Evolutionary conservation across 192 early-diverging fungal species (phyloP).

Genomic region (Gorgonomyces haynaldii): DNA sequence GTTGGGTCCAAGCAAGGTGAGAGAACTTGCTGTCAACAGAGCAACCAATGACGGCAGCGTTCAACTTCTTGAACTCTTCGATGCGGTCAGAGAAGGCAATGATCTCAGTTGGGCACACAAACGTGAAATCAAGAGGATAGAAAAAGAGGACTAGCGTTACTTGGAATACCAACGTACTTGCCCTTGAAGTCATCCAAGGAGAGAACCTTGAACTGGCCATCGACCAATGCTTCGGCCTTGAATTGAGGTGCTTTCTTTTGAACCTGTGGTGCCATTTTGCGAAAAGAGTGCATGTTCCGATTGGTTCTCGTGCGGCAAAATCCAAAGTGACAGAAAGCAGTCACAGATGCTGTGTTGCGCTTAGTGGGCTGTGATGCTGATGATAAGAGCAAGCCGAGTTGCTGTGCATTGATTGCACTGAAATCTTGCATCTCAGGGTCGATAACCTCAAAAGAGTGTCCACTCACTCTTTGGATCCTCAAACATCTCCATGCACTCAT

Average conservation of each 20-base stretch:
- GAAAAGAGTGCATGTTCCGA: too few species aligned
- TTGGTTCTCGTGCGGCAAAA: too few species aligned
- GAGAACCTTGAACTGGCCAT: slow-evolving; percentile 56
- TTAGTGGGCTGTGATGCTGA: too few species aligned
- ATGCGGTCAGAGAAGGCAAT: slow-evolving; percentile 78
- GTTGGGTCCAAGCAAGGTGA: slow-evolving; percentile 82
- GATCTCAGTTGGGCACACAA: slow-evolving; percentile 83
- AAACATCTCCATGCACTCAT: too few species aligned
- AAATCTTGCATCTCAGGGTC: too few species aligned
- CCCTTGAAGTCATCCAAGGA: slow-evolving; percentile 48
- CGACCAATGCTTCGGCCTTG: slow-evolving; percentile 49
- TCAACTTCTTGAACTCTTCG: slow-evolving; percentile 68
- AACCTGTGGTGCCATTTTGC: slow-evolving; percentile 5
- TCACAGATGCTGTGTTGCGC: too few species aligned
- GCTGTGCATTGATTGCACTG: too few species aligned
- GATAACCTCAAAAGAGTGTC: too few species aligned
- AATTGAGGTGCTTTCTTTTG: slow-evolving; percentile 47
- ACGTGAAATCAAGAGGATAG: slow-evolving; percentile 82
- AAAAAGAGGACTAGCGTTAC: slow-evolving; percentile 75
- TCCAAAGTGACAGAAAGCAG: too few species aligned
- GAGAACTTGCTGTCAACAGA: slow-evolving; percentile 54
- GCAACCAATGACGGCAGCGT: slow-evolving; percentile 52
- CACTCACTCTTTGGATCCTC: too few species aligned
- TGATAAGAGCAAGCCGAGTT: too few species aligned
- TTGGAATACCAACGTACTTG: too few species aligned